Percentiles rank a stretch among this genome's conserved stretches.
Evolutionary conservation across 1,284 basidiomycete species (phyloP).

Genomic region (Apiotrichum laibachii): DNA sequence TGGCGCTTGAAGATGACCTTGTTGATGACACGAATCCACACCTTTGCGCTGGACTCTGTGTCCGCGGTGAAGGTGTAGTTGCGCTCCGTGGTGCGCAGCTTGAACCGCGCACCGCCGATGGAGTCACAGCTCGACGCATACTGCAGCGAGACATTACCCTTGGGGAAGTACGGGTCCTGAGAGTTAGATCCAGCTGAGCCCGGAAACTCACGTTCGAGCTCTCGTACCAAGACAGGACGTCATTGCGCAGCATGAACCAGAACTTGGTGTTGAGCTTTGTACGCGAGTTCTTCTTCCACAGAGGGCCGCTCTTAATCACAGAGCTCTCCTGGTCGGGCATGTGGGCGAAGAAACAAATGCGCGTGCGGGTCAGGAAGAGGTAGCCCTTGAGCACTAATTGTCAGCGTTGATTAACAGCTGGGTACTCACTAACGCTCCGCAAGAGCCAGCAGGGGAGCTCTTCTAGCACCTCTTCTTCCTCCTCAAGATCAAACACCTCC

Average conservation of each 20-base stretch:
- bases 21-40: constrained; percentile 90
- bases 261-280: constrained; percentile 87
- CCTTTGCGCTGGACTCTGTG: constrained; percentile 73
- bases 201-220: constrained; percentile 70
- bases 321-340: constrained; percentile 86
- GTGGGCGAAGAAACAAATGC: constrained; percentile 95
- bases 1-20: constrained; percentile 89
- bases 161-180: constrained; percentile 93
- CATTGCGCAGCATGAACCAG: constrained; percentile 92
- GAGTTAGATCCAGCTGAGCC: not conserved
- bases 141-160: constrained; percentile 88
- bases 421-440: constrained; percentile 71
- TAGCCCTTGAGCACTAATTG: constrained; percentile 84
- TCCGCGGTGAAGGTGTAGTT: constrained; percentile 70
- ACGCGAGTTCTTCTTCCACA: constrained; percentile 76
- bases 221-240: constrained; percentile 90
- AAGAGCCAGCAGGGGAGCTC: constrained; percentile 88
- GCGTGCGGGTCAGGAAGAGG: constrained; percentile 88
- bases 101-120: constrained; percentile 67
- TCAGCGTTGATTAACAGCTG: not conserved
- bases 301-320: constrained; percentile 77
- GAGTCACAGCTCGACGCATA: constrained; percentile 86
- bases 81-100: constrained; percentile 75
- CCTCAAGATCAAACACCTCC: constrained; percentile 76
- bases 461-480: constrained; percentile 77